Percentiles rank a stretch among this genome's conserved stretches.
Evolutionary conservation across 1,139 yeast species (phyloP).

Genomic region (Suhomyces anneliseae): DNA sequence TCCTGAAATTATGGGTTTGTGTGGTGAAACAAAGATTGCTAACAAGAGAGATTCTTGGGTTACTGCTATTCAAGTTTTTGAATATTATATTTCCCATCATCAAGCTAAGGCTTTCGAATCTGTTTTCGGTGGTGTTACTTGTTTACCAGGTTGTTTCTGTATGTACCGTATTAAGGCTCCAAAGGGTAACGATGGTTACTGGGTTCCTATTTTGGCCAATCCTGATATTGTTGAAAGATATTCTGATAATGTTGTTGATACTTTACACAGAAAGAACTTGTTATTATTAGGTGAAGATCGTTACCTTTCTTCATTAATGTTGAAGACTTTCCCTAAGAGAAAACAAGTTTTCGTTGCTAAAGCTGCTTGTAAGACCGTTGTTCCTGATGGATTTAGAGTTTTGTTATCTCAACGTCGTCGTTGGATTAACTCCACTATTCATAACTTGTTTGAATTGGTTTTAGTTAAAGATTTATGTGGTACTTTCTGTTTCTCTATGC

Average conservation of each 20-base stretch:
- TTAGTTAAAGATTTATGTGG: constrained; percentile 92
- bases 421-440: constrained; percentile 98
- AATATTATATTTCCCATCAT: constrained; percentile 93
- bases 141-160: constrained; percentile 97
- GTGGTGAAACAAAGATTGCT: constrained; percentile 96
- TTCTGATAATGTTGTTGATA: constrained; percentile 83
- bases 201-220: constrained; percentile 96
- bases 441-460: constrained; percentile 87
- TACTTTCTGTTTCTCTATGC: constrained; percentile 96
- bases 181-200: constrained; percentile 83
- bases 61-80: constrained; percentile 93
- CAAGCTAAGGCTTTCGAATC: constrained; percentile 96
- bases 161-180: constrained; percentile 95
- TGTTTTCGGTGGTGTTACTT: constrained; percentile 94
- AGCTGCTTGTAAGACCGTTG: constrained; percentile 94
- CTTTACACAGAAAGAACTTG: constrained; percentile 87
- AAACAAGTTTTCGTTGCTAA: constrained; percentile 91
- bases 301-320: constrained; percentile 83
- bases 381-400: constrained; percentile 79
- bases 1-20: constrained; percentile 88
- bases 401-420: constrained; percentile 94
- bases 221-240: constrained; percentile 96
- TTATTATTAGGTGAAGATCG: constrained; percentile 93
- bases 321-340: constrained; percentile 89
- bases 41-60: constrained; percentile 90